Base-by-base conservation (phyloP, 192 early-diverging fungal genomes). In the Coemansia furcata region DNA sequence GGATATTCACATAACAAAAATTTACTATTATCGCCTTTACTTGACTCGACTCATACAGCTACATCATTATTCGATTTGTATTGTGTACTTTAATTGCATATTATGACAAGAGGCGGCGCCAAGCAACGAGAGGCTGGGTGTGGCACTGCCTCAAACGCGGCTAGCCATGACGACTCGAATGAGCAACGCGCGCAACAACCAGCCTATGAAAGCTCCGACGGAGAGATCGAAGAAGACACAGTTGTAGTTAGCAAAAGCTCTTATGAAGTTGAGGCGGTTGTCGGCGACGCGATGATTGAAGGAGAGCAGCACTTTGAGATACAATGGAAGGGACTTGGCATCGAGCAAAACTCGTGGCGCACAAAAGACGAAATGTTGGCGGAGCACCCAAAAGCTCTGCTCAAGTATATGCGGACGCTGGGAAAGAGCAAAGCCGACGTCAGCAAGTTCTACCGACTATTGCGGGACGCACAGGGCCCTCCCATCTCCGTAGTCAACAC, bases 401-500 rank as follows among this genome's bases (percentile, higher is more conserved):
- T 19, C n/a, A 29, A 66, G 64, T 75, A 75, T 64, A 19, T 19
- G 49, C 36, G 12, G 12, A 32, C 59, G 40, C 66, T 37, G 35
- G 38, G 14, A 36, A 35, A 44, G 30, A 80, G 60, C 62, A 72
- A 58, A 14, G 78, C 73, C 1, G 73, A 80, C 15, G 44, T 80
- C 30, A 63, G 66, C 26, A 26, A 38, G 67, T 80, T 80, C 60
- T 61, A 72, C 63, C 21, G 23, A n/a, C 17, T 80, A 36, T 42
- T 80, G 29, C 23, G 21, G 19, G 32, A 59, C 35, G 73, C 76
- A 15, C 37, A 71, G 49, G 65, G 54, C 12, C 61, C 42, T 37
- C 55, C 58, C 0, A 76, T 84, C 23, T 50, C 68, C 1, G 69
- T 77, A 11, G 36, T 55, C 33, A 84, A 84, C 62, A 65, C 64